A percentile compares a stretch with the other conserved stretches of the same genome.
Conservation (phyloP, 257 asterid genomes). For the Striga asiatica region DNA sequence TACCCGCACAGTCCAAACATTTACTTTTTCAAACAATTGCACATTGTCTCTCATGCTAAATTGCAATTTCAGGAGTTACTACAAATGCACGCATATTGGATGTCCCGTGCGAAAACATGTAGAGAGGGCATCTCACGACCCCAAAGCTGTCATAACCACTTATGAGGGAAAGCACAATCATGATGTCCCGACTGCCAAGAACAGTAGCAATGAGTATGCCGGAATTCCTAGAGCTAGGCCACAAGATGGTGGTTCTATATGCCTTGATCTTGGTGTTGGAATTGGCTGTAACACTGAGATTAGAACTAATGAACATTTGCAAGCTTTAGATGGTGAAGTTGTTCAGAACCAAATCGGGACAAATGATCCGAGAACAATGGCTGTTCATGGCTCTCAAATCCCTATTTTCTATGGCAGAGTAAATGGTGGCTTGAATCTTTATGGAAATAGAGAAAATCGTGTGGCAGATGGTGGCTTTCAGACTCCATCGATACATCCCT, state of each 20-base stretch:
- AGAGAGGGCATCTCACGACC: background rate
- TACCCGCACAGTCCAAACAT: background rate
- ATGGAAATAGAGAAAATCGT: background rate
- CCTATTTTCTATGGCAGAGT: background rate
- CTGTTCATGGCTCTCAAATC: background rate
- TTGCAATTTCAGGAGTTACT: background rate
- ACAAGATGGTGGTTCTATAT: background rate
- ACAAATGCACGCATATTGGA: background rate
- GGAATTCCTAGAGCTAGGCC: background rate
- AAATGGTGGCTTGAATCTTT: background rate
- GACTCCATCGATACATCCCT: background rate
- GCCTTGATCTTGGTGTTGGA: background rate
- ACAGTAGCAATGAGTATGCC: background rate
- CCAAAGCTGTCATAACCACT: background rate
- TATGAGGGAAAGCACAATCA: background rate
- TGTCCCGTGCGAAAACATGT: background rate
- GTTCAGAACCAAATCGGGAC: too few relatives aligned
- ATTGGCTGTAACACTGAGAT: too few relatives aligned
- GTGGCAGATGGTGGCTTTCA: background rate
- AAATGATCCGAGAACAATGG: too few relatives aligned
- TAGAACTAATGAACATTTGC: too few relatives aligned
- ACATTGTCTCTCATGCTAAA: background rate
- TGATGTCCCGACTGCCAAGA: background rate
- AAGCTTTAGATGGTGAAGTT: too few relatives aligned
- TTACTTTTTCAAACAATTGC: background rate